phyloP scores from a whole-genome alignment of 164 flowering plant genomes.

The Warburgia ugandensis region DNA sequence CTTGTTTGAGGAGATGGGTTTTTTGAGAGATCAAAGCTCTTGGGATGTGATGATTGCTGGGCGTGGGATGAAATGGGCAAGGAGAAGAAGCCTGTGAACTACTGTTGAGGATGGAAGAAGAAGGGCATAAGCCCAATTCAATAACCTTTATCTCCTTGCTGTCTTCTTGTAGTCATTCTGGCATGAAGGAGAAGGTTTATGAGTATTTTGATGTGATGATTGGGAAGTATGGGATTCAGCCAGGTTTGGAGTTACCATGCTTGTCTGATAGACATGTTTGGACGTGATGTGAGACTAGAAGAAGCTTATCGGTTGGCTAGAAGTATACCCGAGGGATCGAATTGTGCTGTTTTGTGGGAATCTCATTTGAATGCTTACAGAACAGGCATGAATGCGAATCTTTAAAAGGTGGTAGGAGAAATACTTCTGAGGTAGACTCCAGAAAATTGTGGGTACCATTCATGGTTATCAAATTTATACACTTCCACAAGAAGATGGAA shows the following conservation, averaged over 20 bases:
- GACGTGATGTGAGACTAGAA: slow-evolving; percentile 33
- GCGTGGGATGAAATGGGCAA: slow-evolving; percentile 31
- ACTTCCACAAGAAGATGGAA: slow-evolving; percentile 22
- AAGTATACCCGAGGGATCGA: slow-evolving; percentile 9
- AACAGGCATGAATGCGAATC: slow-evolving; percentile 18
- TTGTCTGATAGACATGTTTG: slow-evolving; percentile 34
- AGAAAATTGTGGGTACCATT: slow-evolving; percentile 23
- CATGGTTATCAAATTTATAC: slow-evolving; percentile 26
- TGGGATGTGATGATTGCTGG: slow-evolving; percentile 39
- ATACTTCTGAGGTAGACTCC: slow-evolving; percentile 23
- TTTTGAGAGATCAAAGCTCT: slow-evolving; percentile 26
- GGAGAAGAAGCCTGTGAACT: slow-evolving; percentile 24
- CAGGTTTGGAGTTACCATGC: slow-evolving; percentile 32
- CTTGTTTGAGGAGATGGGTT: slow-evolving; percentile 25
- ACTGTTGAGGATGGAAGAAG: slow-evolving; percentile 19
- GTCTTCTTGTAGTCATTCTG: slow-evolving; percentile 35
- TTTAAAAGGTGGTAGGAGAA: slow-evolving; percentile 27
- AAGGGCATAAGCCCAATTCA: slow-evolving; percentile 21
- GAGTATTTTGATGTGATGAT: slow-evolving; percentile 23
- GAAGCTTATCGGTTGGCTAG: slow-evolving; percentile 26
- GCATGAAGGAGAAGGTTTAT: slow-evolving; percentile 25
- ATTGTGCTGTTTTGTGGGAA: slow-evolving; percentile 26
- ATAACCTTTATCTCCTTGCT: slow-evolving; percentile 32
- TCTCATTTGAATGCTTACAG: slow-evolving; percentile 24
- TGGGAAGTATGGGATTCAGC: slow-evolving; percentile 19